Conservation (phyloP, 1,284 basidiomycete genomes). For the Ceratobasidium sp. region DNA sequence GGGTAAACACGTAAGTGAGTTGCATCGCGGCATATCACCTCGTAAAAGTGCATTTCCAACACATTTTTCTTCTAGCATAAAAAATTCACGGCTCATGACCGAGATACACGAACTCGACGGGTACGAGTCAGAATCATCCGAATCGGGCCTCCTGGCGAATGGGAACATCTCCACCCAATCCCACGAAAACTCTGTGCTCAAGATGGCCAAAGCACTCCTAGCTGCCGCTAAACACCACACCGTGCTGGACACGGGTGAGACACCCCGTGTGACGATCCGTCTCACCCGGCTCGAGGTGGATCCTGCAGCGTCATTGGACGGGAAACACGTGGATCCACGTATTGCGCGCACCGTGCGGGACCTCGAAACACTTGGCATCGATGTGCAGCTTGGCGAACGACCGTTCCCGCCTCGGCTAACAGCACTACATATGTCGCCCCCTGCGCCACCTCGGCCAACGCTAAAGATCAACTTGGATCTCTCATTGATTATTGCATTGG, state of each 20-base stretch:
- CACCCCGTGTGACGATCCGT: constrained; percentile 65
- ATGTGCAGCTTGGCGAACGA: constrained; percentile 72
- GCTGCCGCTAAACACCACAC: constrained; percentile 68
- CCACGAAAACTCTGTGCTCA: constrained; percentile 76
- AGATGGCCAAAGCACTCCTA: constrained; percentile 70
- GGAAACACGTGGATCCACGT: constrained; percentile 55
- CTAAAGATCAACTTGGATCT: constrained; percentile 78
- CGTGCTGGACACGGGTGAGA: constrained; percentile 51
- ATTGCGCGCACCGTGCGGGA: constrained; percentile 68
- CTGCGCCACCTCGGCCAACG: constrained; percentile 58
- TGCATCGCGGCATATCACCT: constrained; percentile 12
- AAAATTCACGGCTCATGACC: constrained; percentile 74
- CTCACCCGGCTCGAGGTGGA: constrained; percentile 73
- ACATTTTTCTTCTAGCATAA: constrained; percentile 63
- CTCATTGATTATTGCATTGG: constrained; percentile 81
- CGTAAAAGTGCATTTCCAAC: constrained; percentile 17
- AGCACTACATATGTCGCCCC: not conserved
- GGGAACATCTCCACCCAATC: constrained; percentile 56
- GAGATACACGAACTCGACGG: constrained; percentile 86
- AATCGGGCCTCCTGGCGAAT: constrained; percentile 56
- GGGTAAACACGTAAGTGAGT: constrained; percentile 81
- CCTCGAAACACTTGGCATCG: constrained; percentile 70
- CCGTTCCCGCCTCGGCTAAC: constrained; percentile 39
- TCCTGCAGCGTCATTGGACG: constrained; percentile 47
- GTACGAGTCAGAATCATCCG: constrained; percentile 74